Evolutionary conservation across 805 yeast species (phyloP), one percentile per base, ranked within the genome.

Genomic region (Hanseniaspora valbyensis): DNA sequence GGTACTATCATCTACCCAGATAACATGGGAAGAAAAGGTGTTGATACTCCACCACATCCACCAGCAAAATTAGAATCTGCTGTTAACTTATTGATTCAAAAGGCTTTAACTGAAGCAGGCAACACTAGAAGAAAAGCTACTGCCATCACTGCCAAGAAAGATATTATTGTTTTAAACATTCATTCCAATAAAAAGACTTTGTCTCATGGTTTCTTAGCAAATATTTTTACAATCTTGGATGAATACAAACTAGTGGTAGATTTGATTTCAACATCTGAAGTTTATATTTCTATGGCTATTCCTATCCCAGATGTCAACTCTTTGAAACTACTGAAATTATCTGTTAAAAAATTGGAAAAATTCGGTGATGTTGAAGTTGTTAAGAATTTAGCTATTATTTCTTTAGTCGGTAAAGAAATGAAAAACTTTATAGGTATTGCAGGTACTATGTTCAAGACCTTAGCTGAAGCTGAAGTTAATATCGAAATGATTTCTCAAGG

Each of bases 401-500:
- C 96, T 2, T 74, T 92, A 51, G 97, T 92, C 46, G 98, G 98
- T 39, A 88, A 86, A 61, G 95, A 90, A 65, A 90, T 92, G 97
- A 88, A 88, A 62, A 95, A 89, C 63, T 77, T 83, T 64, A 85
- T 92, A 54, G 98, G 98, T 62, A 89, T 87, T 63, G 98, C 98
- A 0, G 96, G 96, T 42, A 81, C 87, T 57, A 90, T 90, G 95
- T 92, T 92, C 70, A 80, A 88, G 58, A 86, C 94, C 1, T 71
- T 92, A 57, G 96, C 97, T 7, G 89, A 85, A 61, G 94, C 90
- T 60, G 76, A 77, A 42, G 83, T 92, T 62, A 92, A 92, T 68
- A 87, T 92, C 58, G 98, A 92, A 67, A 92, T 92, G 98, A 92
- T 92, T 67, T 78, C 88, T 52, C 98, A 92, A 73, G 98, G 98